Evolutionary conservation across 805 yeast genomes (phyloP), one percentile per base, ranked within the genome.

Genomic region (Metschnikowia kunwiensis): DNA sequence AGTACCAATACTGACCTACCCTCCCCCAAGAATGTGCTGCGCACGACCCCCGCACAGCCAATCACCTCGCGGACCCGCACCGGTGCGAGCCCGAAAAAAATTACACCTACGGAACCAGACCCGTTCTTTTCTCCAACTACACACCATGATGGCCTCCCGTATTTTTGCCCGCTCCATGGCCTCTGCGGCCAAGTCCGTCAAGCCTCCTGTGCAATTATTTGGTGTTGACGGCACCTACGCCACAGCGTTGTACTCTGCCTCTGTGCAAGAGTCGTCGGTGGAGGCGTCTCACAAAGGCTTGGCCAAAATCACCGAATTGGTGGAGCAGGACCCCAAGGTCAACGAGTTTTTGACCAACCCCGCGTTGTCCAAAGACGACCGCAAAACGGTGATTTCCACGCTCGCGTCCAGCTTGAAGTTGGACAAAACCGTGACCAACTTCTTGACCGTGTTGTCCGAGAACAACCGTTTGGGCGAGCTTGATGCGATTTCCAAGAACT

Each of bases 221-320:
- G 97, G 97, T 48, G 70, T 91, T 52, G 97, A 89, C 53, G 98
- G 97, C 60, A 88, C 97, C 49, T 91, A 91, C 67, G 98, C 97
- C 53, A 77, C 87, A 40, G 96, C 98, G 32, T 77, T 93, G 55
- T 91, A 81, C 78, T 74, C 89, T 37, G 97, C 97, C 15, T 82
- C 97, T 39, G 82, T 82, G 50, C 82, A 86, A 74, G 79, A 78
- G 52, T 77, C 94, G 23, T 72, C 86, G 7, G 70, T 88, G 52
- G 91, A 81, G 40, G 66, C 80, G 46, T 81, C 89, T 38, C 73
- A 74, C 53, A 71, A 72, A 56, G 78, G 89, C 27, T 78, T 93
- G 55, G 62, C 62, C 50, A 65, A 76, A 48, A 63, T 93, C 52
- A 60, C 70, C 55, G 58, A 69, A 26, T 66, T 80, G 47, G 58